Evolutionary conservation across 768 basidiomycete genomes (phyloP), one percentile per base, ranked within the genome.

Genomic region (Galerina marginata): DNA sequence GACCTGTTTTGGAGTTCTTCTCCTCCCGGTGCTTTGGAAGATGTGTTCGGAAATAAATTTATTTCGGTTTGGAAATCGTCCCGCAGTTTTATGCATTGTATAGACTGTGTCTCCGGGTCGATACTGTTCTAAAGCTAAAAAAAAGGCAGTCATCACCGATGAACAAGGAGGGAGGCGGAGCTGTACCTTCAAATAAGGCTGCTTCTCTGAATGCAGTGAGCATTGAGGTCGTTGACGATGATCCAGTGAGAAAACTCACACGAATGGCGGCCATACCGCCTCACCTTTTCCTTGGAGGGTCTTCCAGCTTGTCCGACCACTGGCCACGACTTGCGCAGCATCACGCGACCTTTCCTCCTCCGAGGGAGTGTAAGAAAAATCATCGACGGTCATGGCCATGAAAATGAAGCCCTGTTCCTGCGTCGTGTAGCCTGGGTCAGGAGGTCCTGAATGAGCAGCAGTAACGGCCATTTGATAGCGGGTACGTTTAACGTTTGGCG

Each of bases 41-140:
- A 92, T 91, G 69, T 88, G 86, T 59, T 91, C 86, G 55, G 90
- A 89, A 60, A 91, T 87, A 75, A 90, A 92, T 44, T 86, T 83
- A 73, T 92, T 92, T 56, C 90, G 83, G 81, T 87, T 85, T 43
- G 91, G 90, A 70, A 87, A 91, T 54, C 90, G 84, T 12, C 87
- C 88, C 12, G 90, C 80, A 33, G 83, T 79, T 59, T 85, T 80
- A 54, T 86, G 86, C 66, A 87, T 83, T 66, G 86, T 79, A 39
- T 84, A 84, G 63, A 88, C 85, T 61, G 62, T 52, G 36, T 56
- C 61, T 20, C 85, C 83, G 26, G 87, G 87, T 49, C 83, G 80
- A 67, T 91, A 92, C 44, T 79, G 82, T 70, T 83, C 84, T 56
- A 86, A 81, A 15, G 86, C 90, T 92, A 40, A 20, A 26, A 39